phyloP scores from a whole-genome alignment of 176 grass and related monocot genomes.

The Rhynchospora pubera region DNA sequence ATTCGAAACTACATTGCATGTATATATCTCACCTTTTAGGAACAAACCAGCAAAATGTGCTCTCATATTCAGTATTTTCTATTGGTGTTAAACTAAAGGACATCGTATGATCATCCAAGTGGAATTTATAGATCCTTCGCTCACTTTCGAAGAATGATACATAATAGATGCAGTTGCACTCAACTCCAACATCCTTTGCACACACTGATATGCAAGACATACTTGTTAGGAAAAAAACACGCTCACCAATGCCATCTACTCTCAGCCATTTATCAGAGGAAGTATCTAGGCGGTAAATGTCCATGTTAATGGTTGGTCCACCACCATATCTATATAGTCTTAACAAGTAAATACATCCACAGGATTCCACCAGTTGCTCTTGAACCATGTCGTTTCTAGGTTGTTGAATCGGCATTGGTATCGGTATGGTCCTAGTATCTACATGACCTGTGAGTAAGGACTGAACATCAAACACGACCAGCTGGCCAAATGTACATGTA shows the following conservation, averaged over 20 bases:
- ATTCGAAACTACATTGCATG: too few relatives aligned
- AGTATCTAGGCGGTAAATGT: background rate
- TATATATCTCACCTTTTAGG: background rate
- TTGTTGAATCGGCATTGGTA: background rate
- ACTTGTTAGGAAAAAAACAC: background rate
- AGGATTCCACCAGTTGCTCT: background rate
- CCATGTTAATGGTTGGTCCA: background rate
- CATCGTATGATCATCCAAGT: background rate
- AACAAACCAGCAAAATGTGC: background rate
- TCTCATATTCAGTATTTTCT: background rate
- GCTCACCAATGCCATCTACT: conserved; percentile 10
- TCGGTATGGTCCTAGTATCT: background rate
- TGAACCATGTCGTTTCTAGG: background rate
- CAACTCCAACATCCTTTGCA: background rate
- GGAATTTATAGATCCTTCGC: background rate
- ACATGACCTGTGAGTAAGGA: background rate
- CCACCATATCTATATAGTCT: background rate
- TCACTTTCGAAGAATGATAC: background rate
- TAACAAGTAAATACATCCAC: background rate
- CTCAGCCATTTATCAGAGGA: background rate
- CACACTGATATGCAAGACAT: background rate
- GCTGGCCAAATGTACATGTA: background rate
- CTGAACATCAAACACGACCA: background rate
- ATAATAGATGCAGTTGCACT: background rate
- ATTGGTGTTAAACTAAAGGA: background rate